Evolutionary conservation across 768 basidiomycete species (phyloP), one percentile per base, ranked within the genome.

Genomic region (Tulasnella sp.): DNA sequence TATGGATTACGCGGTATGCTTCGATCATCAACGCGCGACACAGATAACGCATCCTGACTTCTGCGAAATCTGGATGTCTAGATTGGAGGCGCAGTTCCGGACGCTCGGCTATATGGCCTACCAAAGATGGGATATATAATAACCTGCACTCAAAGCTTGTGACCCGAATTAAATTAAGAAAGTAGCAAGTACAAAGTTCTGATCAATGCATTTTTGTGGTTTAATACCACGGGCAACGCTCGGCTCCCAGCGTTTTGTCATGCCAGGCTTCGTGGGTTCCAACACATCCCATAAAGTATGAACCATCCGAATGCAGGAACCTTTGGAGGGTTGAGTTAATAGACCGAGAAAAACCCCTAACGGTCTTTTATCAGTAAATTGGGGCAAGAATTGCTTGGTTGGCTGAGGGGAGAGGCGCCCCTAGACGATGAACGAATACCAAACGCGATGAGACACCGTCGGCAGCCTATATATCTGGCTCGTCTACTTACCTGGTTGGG

Each of bases 41-140:
- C 24, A 36, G 19, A 46, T 40, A 71, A 48, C 9, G 14, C 40
- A 52, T 34, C 38, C 62, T 75, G 24, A 71, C 46, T 21, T 27
- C n/a, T 42, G 71, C 40, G 71, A 72, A 34, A 34, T 18, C 12
- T 34, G 40, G 36, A n/a, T 27, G 7, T 27, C 24, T 62, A 72
- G 56, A 79, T 21, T 86, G 84, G 86, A 16, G 86, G 87, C 10
- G 88, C 89, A 5, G 87, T 87, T 19, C 88, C 88, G 12, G 87
- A 90, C 72, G 84, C 88, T 21, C 83, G 84, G n/a, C n/a, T 7
- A 80, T 90, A 31, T 90, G 89, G 89, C 89, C 89, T 0, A 88
- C 88, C 80, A 88, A 88, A 73, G 86, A n/a, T n/a, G n/a, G n/a
- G n/a, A n/a, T n/a, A n/a, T n/a, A n/a, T n/a, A n/a, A n/a, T n/a